Percentiles rank a stretch among this genome's conserved stretches.
Conservation (phyloP, 805 yeast species). For the Pichia gijzeniarum region DNA sequence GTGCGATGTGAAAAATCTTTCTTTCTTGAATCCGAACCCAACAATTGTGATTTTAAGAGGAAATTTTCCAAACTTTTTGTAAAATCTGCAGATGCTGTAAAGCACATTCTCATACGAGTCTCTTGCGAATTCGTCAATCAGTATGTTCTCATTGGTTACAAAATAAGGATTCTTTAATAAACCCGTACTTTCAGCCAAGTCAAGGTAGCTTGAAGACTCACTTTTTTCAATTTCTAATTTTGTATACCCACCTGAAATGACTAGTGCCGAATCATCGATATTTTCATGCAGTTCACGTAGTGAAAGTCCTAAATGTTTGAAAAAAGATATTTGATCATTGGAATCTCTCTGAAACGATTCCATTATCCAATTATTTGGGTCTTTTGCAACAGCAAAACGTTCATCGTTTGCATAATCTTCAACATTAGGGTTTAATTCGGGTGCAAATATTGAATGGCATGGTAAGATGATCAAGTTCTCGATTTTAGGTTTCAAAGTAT, state of each 20-base stretch:
- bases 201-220: slow-evolving; percentile 53
- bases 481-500: background rate
- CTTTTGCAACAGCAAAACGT: slow-evolving; percentile 36
- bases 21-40: slow-evolving; percentile 70
- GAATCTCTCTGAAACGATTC: slow-evolving; percentile 67
- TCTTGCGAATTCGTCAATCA: slow-evolving; percentile 65
- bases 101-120: slow-evolving; percentile 77
- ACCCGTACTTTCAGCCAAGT: slow-evolving; percentile 29
- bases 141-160: slow-evolving; percentile 21
- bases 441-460: slow-evolving; percentile 30
- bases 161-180: slow-evolving; percentile 7
- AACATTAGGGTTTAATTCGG: slow-evolving; percentile 6
- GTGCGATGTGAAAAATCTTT: slow-evolving; percentile 52
- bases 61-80: slow-evolving; percentile 38
- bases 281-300: slow-evolving; percentile 30
- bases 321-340: slow-evolving; percentile 58
- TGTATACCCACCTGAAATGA: slow-evolving; percentile 60
- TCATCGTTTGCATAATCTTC: background rate
- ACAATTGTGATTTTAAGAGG: slow-evolving; percentile 52
- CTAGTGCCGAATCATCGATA: slow-evolving; percentile 15
- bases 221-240: slow-evolving; percentile 44
- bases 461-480: slow-evolving; percentile 42
- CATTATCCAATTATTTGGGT: slow-evolving; percentile 53
- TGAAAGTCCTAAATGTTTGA: slow-evolving; percentile 50
- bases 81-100: slow-evolving; percentile 50